Conservation (phyloP, 2,329 filamentous ascomycete species). For the Fusarium proliferatum region DNA sequence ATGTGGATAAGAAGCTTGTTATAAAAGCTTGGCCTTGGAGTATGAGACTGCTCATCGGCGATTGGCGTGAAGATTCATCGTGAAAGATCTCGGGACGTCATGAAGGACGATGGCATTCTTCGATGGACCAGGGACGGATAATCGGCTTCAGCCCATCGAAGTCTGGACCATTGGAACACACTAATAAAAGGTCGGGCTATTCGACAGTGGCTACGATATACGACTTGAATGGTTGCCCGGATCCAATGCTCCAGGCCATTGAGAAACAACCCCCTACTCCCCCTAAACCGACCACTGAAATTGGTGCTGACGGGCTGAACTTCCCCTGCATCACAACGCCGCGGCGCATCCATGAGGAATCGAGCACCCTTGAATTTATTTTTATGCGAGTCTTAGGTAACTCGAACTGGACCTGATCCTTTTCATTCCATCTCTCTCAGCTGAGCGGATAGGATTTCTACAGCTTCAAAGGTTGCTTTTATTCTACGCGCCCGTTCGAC, state of each 20-base stretch:
- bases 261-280: constrained; percentile 9
- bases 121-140: constrained; percentile 21
- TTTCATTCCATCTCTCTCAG: constrained; percentile 2
- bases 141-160: constrained; percentile 22
- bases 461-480: neutral
- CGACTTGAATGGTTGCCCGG: neutral
- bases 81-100: constrained; percentile 11
- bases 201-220: constrained; percentile 6
- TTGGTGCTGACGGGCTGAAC: constrained; percentile 31
- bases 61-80: constrained; percentile 25
- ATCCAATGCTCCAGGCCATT: neutral
- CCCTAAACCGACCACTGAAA: constrained; percentile 17
- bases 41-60: constrained; percentile 31
- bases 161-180: neutral
- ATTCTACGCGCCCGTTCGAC: neutral
- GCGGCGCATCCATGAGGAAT: neutral
- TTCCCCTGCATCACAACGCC: constrained; percentile 31
- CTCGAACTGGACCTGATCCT: neutral
- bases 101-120: neutral
- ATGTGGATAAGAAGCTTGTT: constrained; percentile 38
- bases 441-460: constrained; percentile 4
- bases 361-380: constrained; percentile 21
- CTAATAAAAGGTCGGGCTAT: neutral
- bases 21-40: constrained; percentile 29
- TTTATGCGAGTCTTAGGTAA: constrained; percentile 12